Percentiles rank a stretch among this genome's conserved stretches.
Conservation (phyloP, 192 early-diverging fungal genomes). For the Helicostylum pulchrum region DNA sequence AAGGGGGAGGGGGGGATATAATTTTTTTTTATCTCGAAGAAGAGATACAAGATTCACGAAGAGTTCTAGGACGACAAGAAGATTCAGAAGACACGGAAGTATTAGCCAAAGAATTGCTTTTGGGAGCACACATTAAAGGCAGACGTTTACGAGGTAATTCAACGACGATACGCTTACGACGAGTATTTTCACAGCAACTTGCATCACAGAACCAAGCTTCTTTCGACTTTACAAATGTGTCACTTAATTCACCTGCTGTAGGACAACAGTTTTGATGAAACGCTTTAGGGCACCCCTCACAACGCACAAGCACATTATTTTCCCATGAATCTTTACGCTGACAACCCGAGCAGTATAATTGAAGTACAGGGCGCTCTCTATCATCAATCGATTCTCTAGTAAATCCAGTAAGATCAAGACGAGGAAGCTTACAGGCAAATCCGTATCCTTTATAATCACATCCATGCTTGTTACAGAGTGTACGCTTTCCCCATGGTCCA, state of each 20-base stretch:
- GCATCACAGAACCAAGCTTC: conserved; percentile 65
- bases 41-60: conserved; percentile 17
- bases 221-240: conserved; percentile 43
- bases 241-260: conserved; percentile 30
- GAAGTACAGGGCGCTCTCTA: conserved; percentile 81
- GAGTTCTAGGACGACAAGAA: conserved; percentile 5
- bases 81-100: conserved; percentile 1
- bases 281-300: conserved; percentile 82
- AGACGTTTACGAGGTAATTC: conserved; percentile 60
- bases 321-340: conserved; percentile 61
- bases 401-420: conserved; percentile 79
- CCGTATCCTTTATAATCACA: conserved; percentile 96
- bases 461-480: conserved; percentile 92
- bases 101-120: conserved; percentile 15
- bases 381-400: conserved; percentile 71
- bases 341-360: conserved; percentile 81
- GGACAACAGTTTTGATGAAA: conserved; percentile 73
- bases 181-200: conserved; percentile 52
- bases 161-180: conserved; percentile 53
- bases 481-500: conserved; percentile 92
- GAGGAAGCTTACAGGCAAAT: conserved; percentile 82
- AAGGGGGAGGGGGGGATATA: background rate
- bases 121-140: conserved; percentile 61
- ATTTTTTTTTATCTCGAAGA: background rate
- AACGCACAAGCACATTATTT: conserved; percentile 67